A percentile compares a stretch with the other conserved stretches of the same genome.
phyloP scores from a whole-genome alignment of 441 rosid species.

The Bruguiera hainesii region DNA sequence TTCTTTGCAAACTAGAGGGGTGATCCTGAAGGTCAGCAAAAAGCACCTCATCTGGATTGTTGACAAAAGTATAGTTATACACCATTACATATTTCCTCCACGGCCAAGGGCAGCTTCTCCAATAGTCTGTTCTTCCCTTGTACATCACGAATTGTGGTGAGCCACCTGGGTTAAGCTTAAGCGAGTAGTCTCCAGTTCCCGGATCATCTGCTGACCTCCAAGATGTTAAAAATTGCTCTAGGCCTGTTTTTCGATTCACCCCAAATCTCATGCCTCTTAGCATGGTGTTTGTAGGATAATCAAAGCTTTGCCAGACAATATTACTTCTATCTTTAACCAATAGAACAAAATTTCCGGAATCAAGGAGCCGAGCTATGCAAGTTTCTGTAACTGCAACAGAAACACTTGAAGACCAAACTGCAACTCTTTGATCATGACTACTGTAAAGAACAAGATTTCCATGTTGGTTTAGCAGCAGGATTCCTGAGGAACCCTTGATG shows the following conservation, averaged over 20 bases:
- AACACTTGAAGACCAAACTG: slow-evolving; percentile 29
- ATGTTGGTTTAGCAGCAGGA: slow-evolving; percentile 5
- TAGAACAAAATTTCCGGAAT: slow-evolving; percentile 37
- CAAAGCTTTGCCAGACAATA: slow-evolving; percentile 28
- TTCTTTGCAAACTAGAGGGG: slow-evolving; percentile 13
- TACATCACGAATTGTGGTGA: slow-evolving; percentile 26
- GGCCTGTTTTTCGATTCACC: slow-evolving; percentile 9
- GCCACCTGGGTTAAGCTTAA: not conserved
- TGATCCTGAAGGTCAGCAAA: not conserved
- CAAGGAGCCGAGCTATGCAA: slow-evolving; percentile 20
- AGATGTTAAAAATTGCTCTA: slow-evolving; percentile 16
- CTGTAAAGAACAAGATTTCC: slow-evolving; percentile 15
- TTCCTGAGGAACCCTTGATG: slow-evolving; percentile 18
- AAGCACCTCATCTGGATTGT: slow-evolving; percentile 19
- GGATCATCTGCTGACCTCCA: slow-evolving; percentile 28
- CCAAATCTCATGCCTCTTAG: slow-evolving; percentile 19
- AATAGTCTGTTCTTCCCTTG: slow-evolving; percentile 12
- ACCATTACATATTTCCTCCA: not conserved
- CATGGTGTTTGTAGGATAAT: slow-evolving; percentile 13
- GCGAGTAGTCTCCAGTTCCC: slow-evolving; percentile 5
- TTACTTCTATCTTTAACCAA: not conserved
- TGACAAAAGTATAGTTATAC: slow-evolving; percentile 5
- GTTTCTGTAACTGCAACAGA: not conserved
- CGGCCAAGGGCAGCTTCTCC: slow-evolving; percentile 21
- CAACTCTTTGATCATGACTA: not conserved